phyloP scores from a whole-genome alignment of 768 basidiomycete genomes.

The Trametopsis cervina region DNA sequence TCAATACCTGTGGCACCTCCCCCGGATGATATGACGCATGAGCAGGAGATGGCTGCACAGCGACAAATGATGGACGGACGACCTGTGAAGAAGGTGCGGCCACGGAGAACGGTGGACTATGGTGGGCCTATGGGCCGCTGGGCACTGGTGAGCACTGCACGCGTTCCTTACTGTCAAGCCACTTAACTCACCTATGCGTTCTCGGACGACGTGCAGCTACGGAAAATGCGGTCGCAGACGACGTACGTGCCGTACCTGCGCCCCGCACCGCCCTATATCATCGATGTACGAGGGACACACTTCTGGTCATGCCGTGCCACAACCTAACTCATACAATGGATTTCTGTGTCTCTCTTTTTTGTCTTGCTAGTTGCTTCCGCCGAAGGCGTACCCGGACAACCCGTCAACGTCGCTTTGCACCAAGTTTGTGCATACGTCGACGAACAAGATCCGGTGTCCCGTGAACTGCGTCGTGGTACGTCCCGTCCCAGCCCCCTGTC shows the following conservation, averaged over 20 bases:
- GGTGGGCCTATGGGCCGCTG: conserved; percentile 84
- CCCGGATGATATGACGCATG: conserved; percentile 72
- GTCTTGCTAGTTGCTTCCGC: conserved; percentile 70
- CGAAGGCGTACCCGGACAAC: conserved; percentile 88
- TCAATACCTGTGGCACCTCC: conserved; percentile 64
- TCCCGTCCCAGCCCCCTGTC: conserved; percentile 13
- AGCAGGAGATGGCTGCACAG: conserved; percentile 73
- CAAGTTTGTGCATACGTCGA: conserved; percentile 96
- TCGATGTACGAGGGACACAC: conserved; percentile 57
- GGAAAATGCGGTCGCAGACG: conserved; percentile 74
- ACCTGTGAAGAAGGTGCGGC: conserved; percentile 83
- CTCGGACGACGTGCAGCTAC: conserved; percentile 51
- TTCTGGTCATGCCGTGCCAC: conserved; percentile 14
- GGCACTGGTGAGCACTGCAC: conserved; percentile 54
- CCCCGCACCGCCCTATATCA: conserved; percentile 81
- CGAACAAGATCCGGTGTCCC: conserved; percentile 96
- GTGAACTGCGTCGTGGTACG: conserved; percentile 91
- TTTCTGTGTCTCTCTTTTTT: conserved; percentile 3
- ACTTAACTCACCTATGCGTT: background rate
- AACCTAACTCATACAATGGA: conserved; percentile 18
- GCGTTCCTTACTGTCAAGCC: no score
- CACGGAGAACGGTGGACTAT: conserved; percentile 92
- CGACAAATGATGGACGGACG: conserved; percentile 74
- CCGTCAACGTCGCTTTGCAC: conserved; percentile 91
- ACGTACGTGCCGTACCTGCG: conserved; percentile 71